Evolutionary conservation across 192 early-diverging fungal species (phyloP), one percentile per base, ranked within the genome.

Genomic region (Rhizoclosmatium globosum): DNA sequence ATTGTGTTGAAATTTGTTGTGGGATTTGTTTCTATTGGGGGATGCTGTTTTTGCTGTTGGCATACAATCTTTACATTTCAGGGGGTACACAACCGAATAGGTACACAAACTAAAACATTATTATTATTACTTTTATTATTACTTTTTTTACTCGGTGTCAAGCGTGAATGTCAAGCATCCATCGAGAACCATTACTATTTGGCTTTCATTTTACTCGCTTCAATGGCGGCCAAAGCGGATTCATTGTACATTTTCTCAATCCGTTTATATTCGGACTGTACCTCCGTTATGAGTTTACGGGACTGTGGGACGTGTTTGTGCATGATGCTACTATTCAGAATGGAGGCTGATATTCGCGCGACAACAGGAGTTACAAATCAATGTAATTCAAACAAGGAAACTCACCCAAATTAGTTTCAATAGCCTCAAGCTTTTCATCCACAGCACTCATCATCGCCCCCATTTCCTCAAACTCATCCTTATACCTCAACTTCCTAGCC

Each of bases 381-480:
- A 71, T 31, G 31, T 31, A 31, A 31, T 31, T 31, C 31, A 31
- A 57, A 45, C 21, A n/a, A 13, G 39, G 4, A 11, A 7, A 67
- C 81, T 65, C 59, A 85, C 87, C 68, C 6, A 88, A 53, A 64
- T 84, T 88, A 3, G 57, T 59, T 71, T 88, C 87, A 21, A 88
- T 81, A 3, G 79, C 70, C 38, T 47, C 43, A 31, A 88, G 66
- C 64, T 78, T 74, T 19, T 61, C 47, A 59, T 85, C 81, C 19
- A 88, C 82, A 19, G 47, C 53, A 3, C 41, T 47, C 75, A 88
- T 86, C 56, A 83, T 67, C 2, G 78, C 81, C n/a, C 66, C 46
- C 83, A 85, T 83, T 64, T 81, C 82, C 47, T 82, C 81, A 71
- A 88, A 88, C 71, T 84, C 87, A 68, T 88, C 84, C 43, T 56